phyloP scores from a whole-genome alignment of 225 moss, liverwort and hornwort genomes.

The Polytrichum formosum region DNA sequence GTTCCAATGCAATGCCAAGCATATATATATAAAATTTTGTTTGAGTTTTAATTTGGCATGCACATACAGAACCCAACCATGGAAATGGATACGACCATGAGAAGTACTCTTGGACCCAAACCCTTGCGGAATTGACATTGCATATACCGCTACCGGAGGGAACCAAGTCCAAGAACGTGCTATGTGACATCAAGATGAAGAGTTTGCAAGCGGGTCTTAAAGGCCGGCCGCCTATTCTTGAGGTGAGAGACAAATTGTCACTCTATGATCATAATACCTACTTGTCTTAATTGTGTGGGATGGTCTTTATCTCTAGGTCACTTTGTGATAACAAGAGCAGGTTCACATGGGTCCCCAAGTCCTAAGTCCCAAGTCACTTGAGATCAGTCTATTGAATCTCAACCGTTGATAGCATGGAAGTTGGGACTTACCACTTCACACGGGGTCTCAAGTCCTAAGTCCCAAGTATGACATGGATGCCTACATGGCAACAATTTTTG shows the following conservation, averaged over 20 bases:
- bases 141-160: constrained; percentile 73
- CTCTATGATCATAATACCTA: neutral
- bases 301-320: neutral
- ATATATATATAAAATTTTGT: too few species aligned
- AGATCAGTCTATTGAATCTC: too few species aligned
- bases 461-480: too few species aligned
- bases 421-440: too few species aligned
- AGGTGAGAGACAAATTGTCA: constrained; percentile 37
- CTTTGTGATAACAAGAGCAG: neutral
- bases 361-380: too few species aligned
- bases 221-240: constrained; percentile 68
- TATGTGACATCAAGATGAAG: constrained; percentile 81
- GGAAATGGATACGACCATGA: constrained; percentile 77
- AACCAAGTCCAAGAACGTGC: constrained; percentile 68
- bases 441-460: too few species aligned
- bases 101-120: constrained; percentile 87
- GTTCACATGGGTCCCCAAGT: too few species aligned
- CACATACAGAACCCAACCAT: constrained; percentile 51
- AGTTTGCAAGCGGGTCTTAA: constrained; percentile 85
- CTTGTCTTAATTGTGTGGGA: neutral
- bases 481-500: too few species aligned
- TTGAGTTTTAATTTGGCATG: neutral
- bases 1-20: too few species aligned
- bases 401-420: too few species aligned
- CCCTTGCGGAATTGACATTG: constrained; percentile 80